Evolutionary conservation across 2,329 filamentous ascomycete species (phyloP).

Genomic region (Talaromyces sp.): DNA sequence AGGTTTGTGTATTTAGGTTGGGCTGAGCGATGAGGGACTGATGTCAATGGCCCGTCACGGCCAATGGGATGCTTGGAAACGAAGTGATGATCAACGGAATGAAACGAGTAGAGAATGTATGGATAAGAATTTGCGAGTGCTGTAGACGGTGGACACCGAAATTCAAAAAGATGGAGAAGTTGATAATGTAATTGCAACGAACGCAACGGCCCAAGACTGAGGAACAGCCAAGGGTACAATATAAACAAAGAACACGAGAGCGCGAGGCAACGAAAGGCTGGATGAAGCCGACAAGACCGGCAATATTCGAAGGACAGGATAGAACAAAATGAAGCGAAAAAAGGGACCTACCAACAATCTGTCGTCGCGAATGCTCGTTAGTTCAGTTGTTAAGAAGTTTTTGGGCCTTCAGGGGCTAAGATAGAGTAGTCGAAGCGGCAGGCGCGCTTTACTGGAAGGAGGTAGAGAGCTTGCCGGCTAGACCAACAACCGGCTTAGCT

Average conservation of each 20-base stretch:
- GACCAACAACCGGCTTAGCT: no score
- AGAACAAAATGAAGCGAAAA: neutral
- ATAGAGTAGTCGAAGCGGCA: neutral
- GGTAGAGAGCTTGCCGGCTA: neutral
- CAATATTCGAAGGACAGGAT: neutral
- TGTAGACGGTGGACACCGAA: neutral
- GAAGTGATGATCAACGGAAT: slow-evolving; percentile 1
- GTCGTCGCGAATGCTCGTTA: neutral
- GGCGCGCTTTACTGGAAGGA: slow-evolving; percentile 3
- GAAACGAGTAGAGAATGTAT: neutral
- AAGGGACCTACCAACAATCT: neutral
- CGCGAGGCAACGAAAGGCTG: neutral
- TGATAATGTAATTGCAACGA: slow-evolving; percentile 1
- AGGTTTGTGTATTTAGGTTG: neutral
- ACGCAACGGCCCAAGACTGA: neutral
- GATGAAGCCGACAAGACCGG: neutral
- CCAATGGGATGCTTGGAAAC: neutral
- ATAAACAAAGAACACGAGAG: slow-evolving; percentile 1
- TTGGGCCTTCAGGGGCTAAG: slow-evolving; percentile 10
- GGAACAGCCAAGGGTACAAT: neutral
- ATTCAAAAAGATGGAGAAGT: neutral
- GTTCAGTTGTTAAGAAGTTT: neutral
- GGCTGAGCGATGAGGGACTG: neutral
- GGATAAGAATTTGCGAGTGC: neutral
- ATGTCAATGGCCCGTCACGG: slow-evolving; percentile 14